phyloP scores from a whole-genome alignment of 1,284 basidiomycete genomes.

The Volvariella surrecta region DNA sequence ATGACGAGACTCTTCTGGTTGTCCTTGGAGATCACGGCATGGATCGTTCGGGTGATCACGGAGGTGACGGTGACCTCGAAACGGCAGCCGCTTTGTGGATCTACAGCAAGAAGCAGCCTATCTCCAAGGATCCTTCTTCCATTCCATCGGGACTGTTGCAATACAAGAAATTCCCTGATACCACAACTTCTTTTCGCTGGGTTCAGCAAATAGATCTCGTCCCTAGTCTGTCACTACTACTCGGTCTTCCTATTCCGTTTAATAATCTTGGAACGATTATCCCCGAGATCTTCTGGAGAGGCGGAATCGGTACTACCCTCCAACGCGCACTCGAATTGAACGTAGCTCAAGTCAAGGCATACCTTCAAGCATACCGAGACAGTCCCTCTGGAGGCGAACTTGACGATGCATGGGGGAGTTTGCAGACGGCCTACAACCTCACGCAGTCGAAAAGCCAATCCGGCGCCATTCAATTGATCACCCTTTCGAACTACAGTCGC shows the following conservation, averaged over 20 bases:
- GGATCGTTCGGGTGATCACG: slow-evolving; percentile 93
- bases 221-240: slow-evolving; percentile 83
- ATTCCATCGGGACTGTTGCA: slow-evolving; percentile 44
- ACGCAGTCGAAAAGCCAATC: slow-evolving; percentile 13
- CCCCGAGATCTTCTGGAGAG: slow-evolving; percentile 77
- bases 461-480: slow-evolving; percentile 24
- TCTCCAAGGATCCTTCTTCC: slow-evolving; percentile 26
- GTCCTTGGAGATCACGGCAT: slow-evolving; percentile 97
- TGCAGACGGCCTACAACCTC: slow-evolving; percentile 41
- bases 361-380: slow-evolving; percentile 69
- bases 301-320: slow-evolving; percentile 19
- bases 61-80: slow-evolving; percentile 85
- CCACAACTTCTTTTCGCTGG: slow-evolving; percentile 46
- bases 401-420: slow-evolving; percentile 44
- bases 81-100: slow-evolving; percentile 87
- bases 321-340: slow-evolving; percentile 66
- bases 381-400: slow-evolving; percentile 70
- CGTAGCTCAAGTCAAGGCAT: slow-evolving; percentile 69
- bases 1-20: slow-evolving; percentile 84
- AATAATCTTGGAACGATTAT: slow-evolving; percentile 91
- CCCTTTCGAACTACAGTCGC: slow-evolving; percentile 50
- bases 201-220: slow-evolving; percentile 95
- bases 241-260: slow-evolving; percentile 91
- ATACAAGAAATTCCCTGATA: slow-evolving; percentile 54
- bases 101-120: slow-evolving; percentile 64